A percentile compares a stretch with the other conserved stretches of the same genome.
Evolutionary conservation across 1,139 yeast species (phyloP).

Genomic region (Arxiozyma bovina): DNA sequence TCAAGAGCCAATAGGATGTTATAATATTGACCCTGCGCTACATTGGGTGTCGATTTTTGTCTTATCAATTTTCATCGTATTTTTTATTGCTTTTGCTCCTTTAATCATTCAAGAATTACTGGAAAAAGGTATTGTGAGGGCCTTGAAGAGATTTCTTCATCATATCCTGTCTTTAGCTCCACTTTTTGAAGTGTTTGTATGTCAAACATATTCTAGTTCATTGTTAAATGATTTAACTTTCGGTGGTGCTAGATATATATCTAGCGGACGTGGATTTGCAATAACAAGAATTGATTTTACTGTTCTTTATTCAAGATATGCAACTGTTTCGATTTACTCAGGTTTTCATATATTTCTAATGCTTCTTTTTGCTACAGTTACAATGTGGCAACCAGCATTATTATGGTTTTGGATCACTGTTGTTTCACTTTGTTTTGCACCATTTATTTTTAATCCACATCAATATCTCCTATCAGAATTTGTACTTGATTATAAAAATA

Average conservation of each 20-base stretch:
- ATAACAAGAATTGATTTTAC: conserved; percentile 56
- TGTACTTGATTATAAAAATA: conserved; percentile 61
- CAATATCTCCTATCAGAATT: conserved; percentile 66
- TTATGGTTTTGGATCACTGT: conserved; percentile 81
- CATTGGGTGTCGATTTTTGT: conserved; percentile 79
- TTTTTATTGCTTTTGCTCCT: conserved; percentile 76
- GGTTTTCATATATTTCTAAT: conserved; percentile 53
- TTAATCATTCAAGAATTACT: conserved; percentile 68
- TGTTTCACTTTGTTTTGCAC: conserved; percentile 64
- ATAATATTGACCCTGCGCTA: conserved; percentile 61
- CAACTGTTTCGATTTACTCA: conserved; percentile 53
- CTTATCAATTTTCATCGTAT: conserved; percentile 71
- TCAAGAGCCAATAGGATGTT: conserved; percentile 64
- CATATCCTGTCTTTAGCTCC: conserved; percentile 74
- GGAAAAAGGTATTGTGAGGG: conserved; percentile 65
- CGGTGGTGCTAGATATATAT: conserved; percentile 78
- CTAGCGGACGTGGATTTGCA: conserved; percentile 84
- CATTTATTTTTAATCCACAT: conserved; percentile 79
- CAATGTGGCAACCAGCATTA: conserved; percentile 70
- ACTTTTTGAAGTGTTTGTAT: conserved; percentile 77
- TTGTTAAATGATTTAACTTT: conserved; percentile 58
- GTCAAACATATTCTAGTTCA: conserved; percentile 73
- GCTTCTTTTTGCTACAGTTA: conserved; percentile 52
- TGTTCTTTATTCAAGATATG: conserved; percentile 54
- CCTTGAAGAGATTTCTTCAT: conserved; percentile 47